Percentiles rank a stretch among this genome's conserved stretches.
phyloP scores from a whole-genome alignment of 306 rosid species.

The Gynostemma pentaphyllum region DNA sequence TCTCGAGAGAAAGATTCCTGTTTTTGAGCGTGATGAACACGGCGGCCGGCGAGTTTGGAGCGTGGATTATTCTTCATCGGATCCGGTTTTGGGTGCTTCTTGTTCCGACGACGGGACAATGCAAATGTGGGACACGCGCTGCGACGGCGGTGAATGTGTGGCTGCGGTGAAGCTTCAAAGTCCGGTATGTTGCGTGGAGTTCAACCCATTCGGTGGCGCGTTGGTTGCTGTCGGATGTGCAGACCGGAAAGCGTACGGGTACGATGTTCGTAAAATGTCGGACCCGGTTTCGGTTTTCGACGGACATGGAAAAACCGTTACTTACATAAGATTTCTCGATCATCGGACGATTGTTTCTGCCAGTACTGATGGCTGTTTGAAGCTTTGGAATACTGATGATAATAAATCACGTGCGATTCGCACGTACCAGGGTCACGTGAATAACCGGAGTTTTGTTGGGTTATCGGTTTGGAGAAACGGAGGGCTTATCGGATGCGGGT shows the following conservation, averaged over 20 bases:
- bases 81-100: constrained; percentile 36
- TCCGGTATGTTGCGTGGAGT: constrained; percentile 51
- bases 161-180: constrained; percentile 24
- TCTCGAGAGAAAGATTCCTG: constrained; percentile 25
- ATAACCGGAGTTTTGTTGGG: constrained; percentile 46
- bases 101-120: constrained; percentile 61
- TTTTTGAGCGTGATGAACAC: constrained; percentile 61
- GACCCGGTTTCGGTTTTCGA: constrained; percentile 29
- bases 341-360: constrained; percentile 26
- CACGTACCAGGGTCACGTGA: constrained; percentile 40
- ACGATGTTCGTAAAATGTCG: constrained; percentile 31
- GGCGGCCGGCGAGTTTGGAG: constrained; percentile 64
- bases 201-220: constrained; percentile 22
- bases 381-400: constrained; percentile 30
- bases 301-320: constrained; percentile 43
- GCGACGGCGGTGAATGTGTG: constrained; percentile 24
- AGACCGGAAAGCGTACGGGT: constrained; percentile 38
- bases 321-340: constrained; percentile 36
- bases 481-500: constrained; percentile 47
- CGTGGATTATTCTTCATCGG: constrained; percentile 35
- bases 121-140: constrained; percentile 57
- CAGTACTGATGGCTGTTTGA: constrained; percentile 38
- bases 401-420: constrained; percentile 10
- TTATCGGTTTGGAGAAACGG: constrained; percentile 44
- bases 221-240: constrained; percentile 49